These are phyloP conservation scores for Emydomyces testavorans DNA, from an alignment of 2,329 filamentous ascomycete genomes.

Conservation along the genomic window DNA sequence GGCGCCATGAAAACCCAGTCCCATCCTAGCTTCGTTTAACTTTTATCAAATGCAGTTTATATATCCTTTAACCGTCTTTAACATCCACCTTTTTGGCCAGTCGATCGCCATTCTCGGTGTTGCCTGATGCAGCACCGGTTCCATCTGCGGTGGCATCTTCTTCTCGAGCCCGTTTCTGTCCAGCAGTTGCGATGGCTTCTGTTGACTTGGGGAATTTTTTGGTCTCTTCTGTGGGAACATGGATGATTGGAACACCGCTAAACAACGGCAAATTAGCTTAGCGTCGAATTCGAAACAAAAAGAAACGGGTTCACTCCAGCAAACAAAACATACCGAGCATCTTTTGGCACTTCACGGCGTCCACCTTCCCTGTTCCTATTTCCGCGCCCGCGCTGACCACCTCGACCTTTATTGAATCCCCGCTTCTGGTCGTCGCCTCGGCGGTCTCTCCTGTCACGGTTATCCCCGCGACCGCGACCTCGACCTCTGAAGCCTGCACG, in stretches of 20 bases:
- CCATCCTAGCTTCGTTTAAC: background rate
- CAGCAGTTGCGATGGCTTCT: constrained; percentile 15
- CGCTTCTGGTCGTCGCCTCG: constrained; percentile 36
- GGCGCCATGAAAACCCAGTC: background rate
- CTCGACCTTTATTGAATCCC: constrained; percentile 28
- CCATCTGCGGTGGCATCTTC: constrained; percentile 22
- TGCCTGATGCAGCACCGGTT: constrained; percentile 17
- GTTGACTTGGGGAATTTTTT: constrained; percentile 5
- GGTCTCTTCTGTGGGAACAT: constrained; percentile 19
- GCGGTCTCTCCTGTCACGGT: constrained; percentile 36
- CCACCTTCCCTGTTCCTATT: constrained; percentile 18
- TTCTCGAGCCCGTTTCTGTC: constrained; percentile 39
- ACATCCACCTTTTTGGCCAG: constrained; percentile 41
- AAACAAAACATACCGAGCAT: constrained; percentile 30
- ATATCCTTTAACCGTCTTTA: constrained; percentile 26
- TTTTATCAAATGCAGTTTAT: background rate
- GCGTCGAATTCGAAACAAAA: background rate
- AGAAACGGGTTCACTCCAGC: background rate
- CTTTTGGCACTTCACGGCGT: constrained; percentile 29
- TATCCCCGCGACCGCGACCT: constrained; percentile 28
- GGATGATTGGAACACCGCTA: constrained; percentile 37
- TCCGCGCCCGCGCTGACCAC: constrained; percentile 23
- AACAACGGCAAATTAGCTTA: constrained; percentile 3
- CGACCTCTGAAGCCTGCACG: constrained; percentile 39
- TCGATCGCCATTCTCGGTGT: constrained; percentile 25